A percentile compares a stretch with the other conserved stretches of the same genome.
Conservation (phyloP, 2,329 filamentous ascomycete species). For the Diplodia scrobiculata region DNA sequence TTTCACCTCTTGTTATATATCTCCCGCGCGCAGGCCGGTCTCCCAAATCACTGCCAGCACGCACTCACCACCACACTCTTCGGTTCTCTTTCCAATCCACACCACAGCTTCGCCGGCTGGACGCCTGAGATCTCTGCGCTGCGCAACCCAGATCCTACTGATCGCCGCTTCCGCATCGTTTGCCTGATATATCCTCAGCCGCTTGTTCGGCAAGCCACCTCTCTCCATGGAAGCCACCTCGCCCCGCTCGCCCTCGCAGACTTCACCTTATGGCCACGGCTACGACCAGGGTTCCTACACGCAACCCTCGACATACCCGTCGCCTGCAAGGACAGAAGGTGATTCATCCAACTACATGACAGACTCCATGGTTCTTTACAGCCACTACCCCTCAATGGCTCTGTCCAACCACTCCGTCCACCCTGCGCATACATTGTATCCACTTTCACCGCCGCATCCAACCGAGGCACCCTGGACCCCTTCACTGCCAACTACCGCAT, state of each 20-base stretch:
- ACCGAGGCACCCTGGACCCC: constrained; percentile 39
- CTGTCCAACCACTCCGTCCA: constrained; percentile 30
- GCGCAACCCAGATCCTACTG: constrained; percentile 1
- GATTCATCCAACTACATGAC: constrained; percentile 36
- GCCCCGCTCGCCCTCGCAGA: constrained; percentile 19
- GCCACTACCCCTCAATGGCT: constrained; percentile 32
- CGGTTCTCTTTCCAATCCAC: constrained; percentile 5
- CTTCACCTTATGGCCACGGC: constrained; percentile 1
- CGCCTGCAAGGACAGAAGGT: constrained; percentile 39
- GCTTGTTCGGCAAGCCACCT: constrained; percentile 6
- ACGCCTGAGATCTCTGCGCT: constrained; percentile 19
- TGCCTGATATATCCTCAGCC: neutral
- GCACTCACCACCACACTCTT: constrained; percentile 14
- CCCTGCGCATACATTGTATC: constrained; percentile 34
- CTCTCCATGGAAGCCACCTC: constrained; percentile 17
- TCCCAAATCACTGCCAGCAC: constrained; percentile 29
- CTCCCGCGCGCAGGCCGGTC: constrained; percentile 33
- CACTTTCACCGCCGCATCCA: constrained; percentile 43
- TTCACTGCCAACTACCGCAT: constrained; percentile 37
- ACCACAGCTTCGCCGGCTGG: neutral
- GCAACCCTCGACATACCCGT: constrained; percentile 42
- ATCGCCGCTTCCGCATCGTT: neutral
- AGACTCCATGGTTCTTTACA: constrained; percentile 43
- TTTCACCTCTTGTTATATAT: constrained; percentile 29
- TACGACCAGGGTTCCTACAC: constrained; percentile 28